Evolutionary conservation across 2,329 filamentous ascomycete species (phyloP).

Genomic region (Colletotrichum viniferum): DNA sequence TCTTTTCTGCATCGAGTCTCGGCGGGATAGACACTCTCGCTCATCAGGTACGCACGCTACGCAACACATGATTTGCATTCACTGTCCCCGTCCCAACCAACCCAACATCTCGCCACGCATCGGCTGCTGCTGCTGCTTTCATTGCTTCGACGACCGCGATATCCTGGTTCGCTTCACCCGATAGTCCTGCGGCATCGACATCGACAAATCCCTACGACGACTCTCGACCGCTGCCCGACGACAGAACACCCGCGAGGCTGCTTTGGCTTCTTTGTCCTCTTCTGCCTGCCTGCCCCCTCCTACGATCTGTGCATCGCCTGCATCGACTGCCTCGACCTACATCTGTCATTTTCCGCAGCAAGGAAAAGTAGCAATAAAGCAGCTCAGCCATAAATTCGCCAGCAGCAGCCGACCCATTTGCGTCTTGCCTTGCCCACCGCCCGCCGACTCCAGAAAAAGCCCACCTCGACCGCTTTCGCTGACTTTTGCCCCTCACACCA

Average conservation of each 20-base stretch:
- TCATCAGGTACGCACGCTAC: constrained; percentile 3
- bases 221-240: not conserved
- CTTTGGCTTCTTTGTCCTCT: not conserved
- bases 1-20: not conserved
- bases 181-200: not conserved
- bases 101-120: not conserved
- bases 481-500: constrained; percentile 24
- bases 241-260: not conserved
- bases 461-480: constrained; percentile 21
- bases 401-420: not conserved
- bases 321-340: not conserved
- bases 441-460: constrained; percentile 10
- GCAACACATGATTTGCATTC: not conserved
- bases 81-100: not conserved
- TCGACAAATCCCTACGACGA: not conserved
- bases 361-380: not conserved
- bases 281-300: not conserved
- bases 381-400: not conserved
- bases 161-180: not conserved
- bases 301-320: not conserved
- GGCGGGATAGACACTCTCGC: not conserved
- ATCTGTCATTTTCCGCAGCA: not conserved
- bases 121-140: not conserved
- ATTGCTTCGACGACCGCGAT: not conserved
- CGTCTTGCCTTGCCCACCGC: not conserved